These are phyloP conservation scores for Quercus lobata DNA, from an alignment of 331 rosid species.

Conservation along the genomic window DNA sequence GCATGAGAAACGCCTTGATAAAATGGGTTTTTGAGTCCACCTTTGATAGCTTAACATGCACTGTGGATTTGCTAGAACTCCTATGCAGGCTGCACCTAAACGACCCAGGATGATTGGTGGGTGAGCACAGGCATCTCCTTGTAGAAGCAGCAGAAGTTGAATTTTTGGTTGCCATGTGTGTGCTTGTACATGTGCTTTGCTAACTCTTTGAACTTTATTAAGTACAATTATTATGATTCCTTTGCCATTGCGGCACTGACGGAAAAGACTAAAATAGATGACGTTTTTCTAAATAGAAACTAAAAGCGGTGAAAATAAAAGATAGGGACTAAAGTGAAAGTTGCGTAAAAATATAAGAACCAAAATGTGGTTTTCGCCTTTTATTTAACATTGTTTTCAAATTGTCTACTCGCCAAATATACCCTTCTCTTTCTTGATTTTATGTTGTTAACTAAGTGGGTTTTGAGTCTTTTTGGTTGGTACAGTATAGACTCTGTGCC, in stretches of 20 bases:
- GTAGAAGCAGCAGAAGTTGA: constrained; percentile 8
- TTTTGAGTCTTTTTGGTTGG: background rate
- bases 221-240: no score
- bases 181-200: background rate
- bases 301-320: no score
- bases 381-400: background rate
- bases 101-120: constrained; percentile 43
- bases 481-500: background rate
- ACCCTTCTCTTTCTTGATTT: background rate
- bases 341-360: rapidly evolving
- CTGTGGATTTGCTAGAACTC: constrained; percentile 2
- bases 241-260: rapidly evolving
- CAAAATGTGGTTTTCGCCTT: rapidly evolving
- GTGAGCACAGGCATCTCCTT: constrained; percentile 49
- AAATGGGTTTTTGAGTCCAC: constrained; percentile 7
- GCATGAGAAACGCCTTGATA: constrained; percentile 36
- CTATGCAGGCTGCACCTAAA: constrained; percentile 54
- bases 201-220: background rate
- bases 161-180: constrained; percentile 24
- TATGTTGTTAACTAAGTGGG: background rate
- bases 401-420: background rate
- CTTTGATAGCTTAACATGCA: background rate
- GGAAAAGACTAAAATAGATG: no score
- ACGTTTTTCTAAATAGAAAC: rapidly evolving
- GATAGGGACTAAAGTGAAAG: rapidly evolving